Base-by-base conservation (phyloP, 192 early-diverging fungal species). In the Phlyctochytrium planicorne region DNA sequence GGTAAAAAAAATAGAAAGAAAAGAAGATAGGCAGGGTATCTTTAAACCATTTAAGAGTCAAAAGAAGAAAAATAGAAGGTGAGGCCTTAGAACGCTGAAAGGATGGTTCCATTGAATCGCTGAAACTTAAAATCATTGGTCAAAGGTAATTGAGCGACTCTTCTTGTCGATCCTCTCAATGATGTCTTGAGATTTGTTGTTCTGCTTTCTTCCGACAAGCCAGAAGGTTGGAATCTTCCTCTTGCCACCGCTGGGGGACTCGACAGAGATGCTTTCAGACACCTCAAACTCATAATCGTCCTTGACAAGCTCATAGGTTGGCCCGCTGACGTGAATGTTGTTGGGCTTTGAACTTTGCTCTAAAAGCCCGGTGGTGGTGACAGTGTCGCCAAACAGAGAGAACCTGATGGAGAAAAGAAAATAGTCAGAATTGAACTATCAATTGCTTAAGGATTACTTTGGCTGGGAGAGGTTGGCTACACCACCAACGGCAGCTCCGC, bases 401-500 rank as follows among this genome's bases (percentile, higher is more conserved):
- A 64, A 71, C 40, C 40, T 47, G 40, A 20, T 14, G 20, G 20
- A 14, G 40, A 47, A 47, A 20, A 47, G 40, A 14, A 47, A 47
- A 20, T 47, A 20, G 20, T 47, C 6, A 47, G 40, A 47, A 20
- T n/a, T n/a, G n/a, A n/a, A n/a, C n/a, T n/a, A n/a, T n/a, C n/a
- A n/a, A n/a, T n/a, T n/a, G n/a, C n/a, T n/a, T n/a, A n/a, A n/a
- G n/a, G n/a, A n/a, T n/a, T 20, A 47, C 73, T 77, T 78, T 52
- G 80, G 80, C 77, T 78, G 78, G 27, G 62, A 69, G 34, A 65
- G 53, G 59, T 75, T 78, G 14, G 75, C 80, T 20, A 82, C 77
- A 31, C 80, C 80, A 3, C 73, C 76, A 27, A 78, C 74, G 59
- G 69, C 72, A 6, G 76, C 71, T 34, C 80, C 80, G 20, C 69